Evolutionary conservation across 345 rosid species (phyloP).

Genomic region (Limnanthes douglasii): DNA sequence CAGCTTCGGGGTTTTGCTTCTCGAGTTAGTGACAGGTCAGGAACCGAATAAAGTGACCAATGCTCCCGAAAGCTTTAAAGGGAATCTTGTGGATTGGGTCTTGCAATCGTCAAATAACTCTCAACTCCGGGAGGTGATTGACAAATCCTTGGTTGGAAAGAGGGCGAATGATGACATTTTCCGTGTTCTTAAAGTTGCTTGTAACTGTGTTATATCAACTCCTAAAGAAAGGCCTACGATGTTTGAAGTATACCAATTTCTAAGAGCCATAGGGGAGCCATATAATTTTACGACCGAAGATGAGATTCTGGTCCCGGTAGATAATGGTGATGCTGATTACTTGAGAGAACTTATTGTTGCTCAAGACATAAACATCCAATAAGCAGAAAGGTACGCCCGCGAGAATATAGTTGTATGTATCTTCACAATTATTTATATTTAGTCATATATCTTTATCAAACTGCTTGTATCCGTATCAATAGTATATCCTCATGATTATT

Average conservation of each 20-base stretch:
- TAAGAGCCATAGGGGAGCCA: constrained; percentile 70
- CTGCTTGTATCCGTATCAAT: too few relatives aligned
- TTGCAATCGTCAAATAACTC: constrained; percentile 26
- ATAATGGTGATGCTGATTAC: constrained; percentile 34
- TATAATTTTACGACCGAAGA: constrained; percentile 66
- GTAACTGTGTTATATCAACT: constrained; percentile 44
- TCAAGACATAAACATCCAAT: too few relatives aligned
- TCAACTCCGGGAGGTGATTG: constrained; percentile 53
- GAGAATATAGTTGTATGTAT: too few relatives aligned
- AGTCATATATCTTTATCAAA: too few relatives aligned
- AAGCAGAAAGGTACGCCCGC: too few relatives aligned
- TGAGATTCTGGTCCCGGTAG: constrained; percentile 51
- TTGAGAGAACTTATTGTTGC: constrained; percentile 79
- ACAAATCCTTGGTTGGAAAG: constrained; percentile 34
- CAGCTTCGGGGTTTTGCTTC: constrained; percentile 91
- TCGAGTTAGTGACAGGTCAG: constrained; percentile 88
- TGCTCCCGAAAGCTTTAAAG: constrained; percentile 69
- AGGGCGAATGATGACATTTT: constrained; percentile 60
- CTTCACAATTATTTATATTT: too few relatives aligned
- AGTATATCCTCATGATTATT: too few relatives aligned
- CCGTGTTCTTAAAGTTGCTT: constrained; percentile 74
- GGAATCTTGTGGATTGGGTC: constrained; percentile 85
- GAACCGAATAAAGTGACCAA: constrained; percentile 46
- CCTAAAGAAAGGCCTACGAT: constrained; percentile 79
- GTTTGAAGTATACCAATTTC: constrained; percentile 79